Evolutionary conservation across 306 rosid species (phyloP), one percentile per base, ranked within the genome.

Genomic region (Echinosophora koreensis): DNA sequence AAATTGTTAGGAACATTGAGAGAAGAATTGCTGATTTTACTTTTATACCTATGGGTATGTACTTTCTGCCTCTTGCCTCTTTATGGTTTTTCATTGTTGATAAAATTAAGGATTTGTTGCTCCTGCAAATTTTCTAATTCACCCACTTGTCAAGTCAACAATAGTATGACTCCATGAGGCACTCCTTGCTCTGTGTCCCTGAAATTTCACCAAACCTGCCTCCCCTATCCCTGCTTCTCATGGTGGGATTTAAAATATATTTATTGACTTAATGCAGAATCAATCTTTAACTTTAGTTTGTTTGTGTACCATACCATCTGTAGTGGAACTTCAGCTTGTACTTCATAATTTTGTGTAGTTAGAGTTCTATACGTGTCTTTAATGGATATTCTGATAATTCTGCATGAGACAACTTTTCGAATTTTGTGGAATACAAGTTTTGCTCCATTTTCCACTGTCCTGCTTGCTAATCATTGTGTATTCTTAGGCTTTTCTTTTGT

Each of bases 21-120:
- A 89, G 87, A 80, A 90, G 86, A 79, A 89, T 96, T 70, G 90
- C 99, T 77, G 95, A 92, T 88, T 86, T 89, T 77, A 68, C 93
- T 77, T 91, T 91, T 84, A 71, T 96, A 83, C 98, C 99, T 7
- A 62, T 66, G 54, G 99, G 99, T 96, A 84, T 5, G 88, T 61
- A 55, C 47, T 85, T 85, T 55, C 35, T 52, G 13, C 44, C 64
- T 17, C 72, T 56, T 76, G 10, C 81, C 58, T 28, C 44, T 8
- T 62, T 30, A 50, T 56, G 68, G 11, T 32, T 87, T 72, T 70
- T 8, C 59, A 11, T 82, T 58, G 15, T 70, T 70, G 38, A 75
- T 75, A 50, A 64, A 50, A 27, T 41, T 12, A 38, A 73, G 44
- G 80, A 15, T 63, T 71, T 30, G 14, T 22, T 69, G 60, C 70